A percentile compares a stretch with the other conserved stretches of the same genome.
These are phyloP conservation scores for Cubamyces sp. DNA, from an alignment of 768 basidiomycete species.

Conservation along the genomic window DNA sequence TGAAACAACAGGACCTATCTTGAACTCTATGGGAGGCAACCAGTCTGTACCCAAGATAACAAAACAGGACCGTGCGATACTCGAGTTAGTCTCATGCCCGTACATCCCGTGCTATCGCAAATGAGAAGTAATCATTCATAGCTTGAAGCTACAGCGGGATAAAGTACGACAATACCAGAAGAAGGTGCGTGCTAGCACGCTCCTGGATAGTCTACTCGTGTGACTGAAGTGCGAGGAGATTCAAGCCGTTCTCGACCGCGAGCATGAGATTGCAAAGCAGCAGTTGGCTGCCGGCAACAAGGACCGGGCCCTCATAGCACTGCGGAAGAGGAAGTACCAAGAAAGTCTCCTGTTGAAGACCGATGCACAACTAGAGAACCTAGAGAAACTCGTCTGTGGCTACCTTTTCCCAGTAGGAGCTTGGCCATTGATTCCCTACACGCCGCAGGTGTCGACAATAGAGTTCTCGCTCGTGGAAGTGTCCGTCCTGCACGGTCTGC, in stretches of 20 bases:
- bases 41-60: slow-evolving; percentile 90
- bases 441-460: slow-evolving; percentile 84
- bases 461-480: slow-evolving; percentile 96
- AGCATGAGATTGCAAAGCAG: slow-evolving; percentile 85
- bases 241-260: slow-evolving; percentile 82
- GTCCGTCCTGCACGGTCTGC: slow-evolving; percentile 88
- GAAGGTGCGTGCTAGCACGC: slow-evolving; percentile 55
- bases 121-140: slow-evolving; percentile 39
- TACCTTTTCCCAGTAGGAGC: not conserved
- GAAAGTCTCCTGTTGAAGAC: slow-evolving; percentile 86
- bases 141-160: slow-evolving; percentile 95
- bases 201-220: not conserved
- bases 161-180: slow-evolving; percentile 96
- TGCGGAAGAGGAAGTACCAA: slow-evolving; percentile 93
- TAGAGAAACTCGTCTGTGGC: slow-evolving; percentile 81
- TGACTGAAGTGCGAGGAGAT: slow-evolving; percentile 54
- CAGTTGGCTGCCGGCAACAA: slow-evolving; percentile 84
- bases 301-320: slow-evolving; percentile 83
- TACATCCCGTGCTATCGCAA: slow-evolving; percentile 18
- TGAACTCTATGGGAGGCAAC: slow-evolving; percentile 59
- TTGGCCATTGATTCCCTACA: not conserved
- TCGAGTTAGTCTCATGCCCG: slow-evolving; percentile 70
- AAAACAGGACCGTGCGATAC: slow-evolving; percentile 88
- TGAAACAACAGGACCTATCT: too few species aligned
- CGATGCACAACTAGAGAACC: slow-evolving; percentile 83